Evolutionary conservation across 768 basidiomycete species (phyloP).

Genomic region (Tricholoma terreum): DNA sequence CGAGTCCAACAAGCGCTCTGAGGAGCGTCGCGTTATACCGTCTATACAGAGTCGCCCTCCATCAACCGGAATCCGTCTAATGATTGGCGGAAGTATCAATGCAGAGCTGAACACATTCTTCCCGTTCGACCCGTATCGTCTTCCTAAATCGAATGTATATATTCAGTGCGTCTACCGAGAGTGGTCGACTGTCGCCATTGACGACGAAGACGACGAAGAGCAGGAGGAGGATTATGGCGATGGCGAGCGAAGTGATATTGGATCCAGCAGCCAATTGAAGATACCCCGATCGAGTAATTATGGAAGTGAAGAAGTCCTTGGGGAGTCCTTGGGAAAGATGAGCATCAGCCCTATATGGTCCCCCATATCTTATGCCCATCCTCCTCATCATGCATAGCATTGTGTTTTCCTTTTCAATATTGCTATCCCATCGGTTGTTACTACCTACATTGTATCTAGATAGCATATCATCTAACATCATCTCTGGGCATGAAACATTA

Average conservation of each 20-base stretch:
- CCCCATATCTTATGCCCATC: background rate
- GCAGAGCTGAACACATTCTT: conserved; percentile 91
- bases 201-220: conserved; percentile 68
- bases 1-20: conserved; percentile 80
- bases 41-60: background rate
- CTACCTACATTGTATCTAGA: background rate
- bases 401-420: conserved; percentile 7
- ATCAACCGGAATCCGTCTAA: conserved; percentile 15
- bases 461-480: background rate
- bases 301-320: conserved; percentile 48
- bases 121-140: conserved; percentile 96
- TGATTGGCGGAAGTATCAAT: conserved; percentile 39
- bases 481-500: no score
- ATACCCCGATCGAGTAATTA: conserved; percentile 13
- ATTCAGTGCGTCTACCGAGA: conserved; percentile 86
- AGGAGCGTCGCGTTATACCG: conserved; percentile 21
- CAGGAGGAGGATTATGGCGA: conserved; percentile 56
- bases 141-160: conserved; percentile 73
- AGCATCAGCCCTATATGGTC: conserved; percentile 67
- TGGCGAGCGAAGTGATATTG: conserved; percentile 26
- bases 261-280: conserved; percentile 12
- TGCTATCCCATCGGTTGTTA: background rate
- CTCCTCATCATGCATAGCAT: conserved; percentile 17
- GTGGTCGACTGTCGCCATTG: conserved; percentile 81
- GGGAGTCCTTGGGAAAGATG: conserved; percentile 73